A percentile compares a stretch with the other conserved stretches of the same genome.
These are phyloP conservation scores for Coemansia sp. DNA, from an alignment of 192 early-diverging fungal genomes.

Conservation along the genomic window DNA sequence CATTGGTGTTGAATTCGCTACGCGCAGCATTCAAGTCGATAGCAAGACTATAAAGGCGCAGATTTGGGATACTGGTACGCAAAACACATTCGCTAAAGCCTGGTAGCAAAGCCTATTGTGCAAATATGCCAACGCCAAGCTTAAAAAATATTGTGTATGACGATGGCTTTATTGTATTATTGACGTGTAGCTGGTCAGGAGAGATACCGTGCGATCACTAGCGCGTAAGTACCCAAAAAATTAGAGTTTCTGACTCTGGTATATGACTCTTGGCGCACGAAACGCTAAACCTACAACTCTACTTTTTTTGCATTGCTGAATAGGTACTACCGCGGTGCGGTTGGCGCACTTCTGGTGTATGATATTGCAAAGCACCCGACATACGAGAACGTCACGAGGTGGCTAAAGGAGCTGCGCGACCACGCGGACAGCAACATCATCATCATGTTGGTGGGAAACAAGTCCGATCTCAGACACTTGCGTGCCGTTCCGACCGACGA, in stretches of 20 bases:
- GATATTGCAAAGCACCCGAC: slow-evolving; percentile 96
- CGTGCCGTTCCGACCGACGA: slow-evolving; percentile 97
- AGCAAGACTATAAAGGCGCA: slow-evolving; percentile 98
- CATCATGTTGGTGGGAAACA: slow-evolving; percentile 99
- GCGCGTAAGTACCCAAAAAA: slow-evolving; percentile 63
- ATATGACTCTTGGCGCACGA: background rate
- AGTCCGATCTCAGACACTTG: slow-evolving; percentile 96
- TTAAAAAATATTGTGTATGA: slow-evolving; percentile 3
- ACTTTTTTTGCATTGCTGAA: slow-evolving; percentile 42
- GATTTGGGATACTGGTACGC: slow-evolving; percentile 98
- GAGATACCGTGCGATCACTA: slow-evolving; percentile 85
- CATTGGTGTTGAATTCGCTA: slow-evolving; percentile 99
- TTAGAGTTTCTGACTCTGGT: background rate
- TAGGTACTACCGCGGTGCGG: slow-evolving; percentile 95
- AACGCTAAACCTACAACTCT: slow-evolving; percentile 50
- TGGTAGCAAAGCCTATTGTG: background rate
- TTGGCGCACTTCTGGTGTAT: slow-evolving; percentile 95
- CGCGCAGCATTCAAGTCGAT: slow-evolving; percentile 93
- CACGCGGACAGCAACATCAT: slow-evolving; percentile 98
- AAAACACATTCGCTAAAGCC: background rate
- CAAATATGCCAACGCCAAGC: background rate
- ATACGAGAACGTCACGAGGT: slow-evolving; percentile 94
- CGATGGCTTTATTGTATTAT: background rate
- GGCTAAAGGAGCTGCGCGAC: slow-evolving; percentile 98
- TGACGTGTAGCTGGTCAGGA: slow-evolving; percentile 72